Evolutionary conservation across 768 basidiomycete species (phyloP).

Genomic region (Tricholoma bakamatsutake): DNA sequence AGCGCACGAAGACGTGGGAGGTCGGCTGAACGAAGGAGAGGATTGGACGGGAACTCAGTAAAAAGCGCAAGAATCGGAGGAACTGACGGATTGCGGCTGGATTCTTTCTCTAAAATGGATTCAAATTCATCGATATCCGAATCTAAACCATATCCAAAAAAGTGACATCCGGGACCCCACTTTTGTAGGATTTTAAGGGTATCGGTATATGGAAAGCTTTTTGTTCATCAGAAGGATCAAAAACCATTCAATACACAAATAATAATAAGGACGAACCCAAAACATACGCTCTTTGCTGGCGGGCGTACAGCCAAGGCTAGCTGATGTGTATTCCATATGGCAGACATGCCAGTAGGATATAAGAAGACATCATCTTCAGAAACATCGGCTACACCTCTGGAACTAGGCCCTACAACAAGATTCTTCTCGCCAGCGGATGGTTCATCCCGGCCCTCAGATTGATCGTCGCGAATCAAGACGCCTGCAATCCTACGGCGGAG

Average conservation of each 20-base stretch:
- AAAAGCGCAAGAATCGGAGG: conserved; percentile 77
- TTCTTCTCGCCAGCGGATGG: conserved; percentile 40
- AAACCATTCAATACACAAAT: not conserved
- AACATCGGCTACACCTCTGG: conserved; percentile 61
- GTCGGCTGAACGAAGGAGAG: conserved; percentile 81
- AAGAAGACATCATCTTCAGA: conserved; percentile 87
- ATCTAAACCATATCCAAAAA: conserved; percentile 78
- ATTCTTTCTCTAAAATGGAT: conserved; percentile 45
- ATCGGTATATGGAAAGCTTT: conserved; percentile 91
- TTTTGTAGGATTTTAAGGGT: conserved; percentile 92
- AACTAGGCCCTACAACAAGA: conserved; percentile 52
- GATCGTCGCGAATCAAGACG: conserved; percentile 60
- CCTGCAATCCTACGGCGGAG: conserved; percentile 88
- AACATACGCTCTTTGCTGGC: conserved; percentile 81
- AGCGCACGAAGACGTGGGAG: conserved; percentile 66
- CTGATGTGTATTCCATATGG: conserved; percentile 90
- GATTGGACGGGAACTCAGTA: conserved; percentile 95
- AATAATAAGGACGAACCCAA: conserved; percentile 58
- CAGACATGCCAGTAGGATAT: conserved; percentile 85
- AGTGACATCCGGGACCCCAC: conserved; percentile 93
- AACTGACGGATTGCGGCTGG: conserved; percentile 29
- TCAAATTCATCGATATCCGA: conserved; percentile 72
- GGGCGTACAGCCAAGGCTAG: conserved; percentile 49
- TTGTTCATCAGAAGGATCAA: not conserved
- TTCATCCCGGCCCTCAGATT: conserved; percentile 28